Evolutionary conservation across 1,284 basidiomycete species (phyloP).

Genomic region (Lignosus rhinocerotis): DNA sequence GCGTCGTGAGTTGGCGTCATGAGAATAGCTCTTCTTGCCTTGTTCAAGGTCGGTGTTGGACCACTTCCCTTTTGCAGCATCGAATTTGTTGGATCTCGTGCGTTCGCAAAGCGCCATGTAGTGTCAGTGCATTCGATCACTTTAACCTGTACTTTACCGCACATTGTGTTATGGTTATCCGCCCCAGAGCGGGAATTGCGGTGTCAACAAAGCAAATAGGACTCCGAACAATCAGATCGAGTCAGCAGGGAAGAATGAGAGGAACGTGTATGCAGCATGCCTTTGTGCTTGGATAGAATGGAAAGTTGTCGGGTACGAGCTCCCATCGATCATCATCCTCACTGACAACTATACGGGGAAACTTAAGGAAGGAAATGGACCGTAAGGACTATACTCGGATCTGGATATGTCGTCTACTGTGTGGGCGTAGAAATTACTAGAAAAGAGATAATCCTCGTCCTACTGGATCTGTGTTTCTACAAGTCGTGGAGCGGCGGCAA

Average conservation of each 20-base stretch:
- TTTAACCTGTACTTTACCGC: constrained; percentile 45
- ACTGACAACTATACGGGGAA: constrained; percentile 23
- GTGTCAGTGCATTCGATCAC: constrained; percentile 53
- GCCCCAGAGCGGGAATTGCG: constrained; percentile 41
- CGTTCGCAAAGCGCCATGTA: constrained; percentile 67
- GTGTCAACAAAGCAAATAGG: constrained; percentile 28
- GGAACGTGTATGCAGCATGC: not conserved
- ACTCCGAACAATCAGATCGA: constrained; percentile 13
- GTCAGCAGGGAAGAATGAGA: not conserved
- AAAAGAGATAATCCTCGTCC: not conserved
- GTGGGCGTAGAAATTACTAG: not conserved
- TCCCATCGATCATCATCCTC: constrained; percentile 23
- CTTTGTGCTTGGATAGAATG: constrained; percentile 6
- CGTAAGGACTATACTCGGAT: not conserved
- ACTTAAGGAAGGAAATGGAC: constrained; percentile 2
- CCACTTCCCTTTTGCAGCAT: constrained; percentile 58
- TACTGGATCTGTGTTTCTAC: too few relatives aligned
- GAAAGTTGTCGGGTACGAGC: constrained; percentile 19
- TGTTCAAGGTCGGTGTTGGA: constrained; percentile 63
- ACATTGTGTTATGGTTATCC: constrained; percentile 38
- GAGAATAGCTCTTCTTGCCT: constrained; percentile 33
- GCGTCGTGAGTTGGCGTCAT: constrained; percentile 21
- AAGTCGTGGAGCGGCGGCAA: too few relatives aligned
- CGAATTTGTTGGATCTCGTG: constrained; percentile 56
- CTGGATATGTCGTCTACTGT: not conserved